Percentiles rank a stretch among this genome's conserved stretches.
phyloP scores from a whole-genome alignment of 805 yeast species.

The Saccharomyces mikatae region DNA sequence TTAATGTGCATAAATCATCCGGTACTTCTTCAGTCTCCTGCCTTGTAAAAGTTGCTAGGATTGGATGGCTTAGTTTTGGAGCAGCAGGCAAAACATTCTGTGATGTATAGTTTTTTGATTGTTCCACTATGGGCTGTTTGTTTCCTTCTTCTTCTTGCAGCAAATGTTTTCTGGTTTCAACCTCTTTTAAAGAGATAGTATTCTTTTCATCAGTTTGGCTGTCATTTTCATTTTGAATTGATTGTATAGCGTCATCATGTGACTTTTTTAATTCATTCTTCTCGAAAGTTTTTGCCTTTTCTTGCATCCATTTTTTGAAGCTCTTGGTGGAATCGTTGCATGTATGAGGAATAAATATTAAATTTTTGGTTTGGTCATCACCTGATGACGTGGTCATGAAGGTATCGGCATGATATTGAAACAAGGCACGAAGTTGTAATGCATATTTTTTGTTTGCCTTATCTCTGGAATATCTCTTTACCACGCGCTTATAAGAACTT shows the following conservation, averaged over 20 bases:
- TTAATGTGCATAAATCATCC: conserved; percentile 23
- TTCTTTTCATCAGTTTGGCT: background rate
- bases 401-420: conserved; percentile 26
- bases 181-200: background rate
- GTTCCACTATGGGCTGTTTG: conserved; percentile 13
- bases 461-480: conserved; percentile 28
- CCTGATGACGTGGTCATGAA: background rate
- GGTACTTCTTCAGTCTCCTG: conserved; percentile 29
- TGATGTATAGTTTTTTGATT: conserved; percentile 39
- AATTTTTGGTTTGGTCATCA: background rate
- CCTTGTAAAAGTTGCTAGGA: conserved; percentile 9
- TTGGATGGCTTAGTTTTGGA: conserved; percentile 7
- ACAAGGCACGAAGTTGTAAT: conserved; percentile 23
- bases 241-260: background rate
- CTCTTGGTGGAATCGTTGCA: conserved; percentile 17
- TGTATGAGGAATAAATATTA: conserved; percentile 19
- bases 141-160: conserved; percentile 27
- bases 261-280: background rate
- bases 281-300: background rate
- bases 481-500: conserved; percentile 20
- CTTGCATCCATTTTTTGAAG: conserved; percentile 13
- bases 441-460: conserved; percentile 26
- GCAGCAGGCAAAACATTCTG: conserved; percentile 21
- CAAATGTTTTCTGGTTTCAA: background rate
- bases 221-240: background rate